A percentile compares a stretch with the other conserved stretches of the same genome.
Conservation (phyloP, 2,329 filamentous ascomycete genomes). For the Phoma sp. region DNA sequence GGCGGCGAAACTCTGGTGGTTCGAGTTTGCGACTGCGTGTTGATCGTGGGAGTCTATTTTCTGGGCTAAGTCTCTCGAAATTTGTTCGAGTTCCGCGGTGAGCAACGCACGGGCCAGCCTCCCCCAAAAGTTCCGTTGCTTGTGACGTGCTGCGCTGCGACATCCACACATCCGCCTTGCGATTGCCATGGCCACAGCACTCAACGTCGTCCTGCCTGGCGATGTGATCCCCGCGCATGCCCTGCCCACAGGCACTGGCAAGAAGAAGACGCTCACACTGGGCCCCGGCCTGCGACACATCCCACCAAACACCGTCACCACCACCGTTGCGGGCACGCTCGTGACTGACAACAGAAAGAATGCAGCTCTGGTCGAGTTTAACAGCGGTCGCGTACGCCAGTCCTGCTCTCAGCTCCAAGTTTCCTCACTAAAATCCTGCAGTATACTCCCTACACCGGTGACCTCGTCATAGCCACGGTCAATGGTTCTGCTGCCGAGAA, state of each 20-base stretch:
- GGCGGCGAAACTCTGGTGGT: constrained; percentile 1
- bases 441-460: constrained; percentile 80
- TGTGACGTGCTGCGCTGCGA: constrained; percentile 3
- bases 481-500: constrained; percentile 75
- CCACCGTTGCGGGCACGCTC: constrained; percentile 71
- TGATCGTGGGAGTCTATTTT: not conserved
- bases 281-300: constrained; percentile 85
- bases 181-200: constrained; percentile 60
- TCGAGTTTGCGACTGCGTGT: constrained; percentile 8
- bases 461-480: constrained; percentile 88
- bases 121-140: constrained; percentile 5
- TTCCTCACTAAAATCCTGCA: constrained; percentile 45
- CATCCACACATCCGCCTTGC: not conserved
- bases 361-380: constrained; percentile 76
- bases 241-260: constrained; percentile 69
- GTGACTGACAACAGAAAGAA: constrained; percentile 74
- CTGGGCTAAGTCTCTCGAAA: constrained; percentile 4
- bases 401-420: not conserved
- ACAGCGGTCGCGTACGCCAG: constrained; percentile 67
- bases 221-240: constrained; percentile 70
- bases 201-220: constrained; percentile 78
- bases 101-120: too few relatives aligned
- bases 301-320: constrained; percentile 73
- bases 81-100: not conserved
- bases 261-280: constrained; percentile 72